Evolutionary conservation across 768 basidiomycete genomes (phyloP), one percentile per base, ranked within the genome.

Genomic region (Cyclocybe aegerita): DNA sequence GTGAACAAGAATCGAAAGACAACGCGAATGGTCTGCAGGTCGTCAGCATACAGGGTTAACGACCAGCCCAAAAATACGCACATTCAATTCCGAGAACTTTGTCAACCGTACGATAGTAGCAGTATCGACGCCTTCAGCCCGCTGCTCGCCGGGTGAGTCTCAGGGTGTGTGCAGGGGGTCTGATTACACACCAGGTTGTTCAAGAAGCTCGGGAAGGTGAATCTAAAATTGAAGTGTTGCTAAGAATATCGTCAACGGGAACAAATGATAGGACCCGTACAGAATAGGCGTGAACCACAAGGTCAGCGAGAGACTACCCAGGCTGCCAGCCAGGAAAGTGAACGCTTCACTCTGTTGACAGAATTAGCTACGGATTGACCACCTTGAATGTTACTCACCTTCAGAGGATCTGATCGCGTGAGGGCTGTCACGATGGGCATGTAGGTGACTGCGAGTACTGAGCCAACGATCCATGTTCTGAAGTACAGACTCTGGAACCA

Each of bases 61-160:
- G 11, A 17, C 32, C 4, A 31, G 50, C 15, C 8, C 39, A 29
- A 9, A 10, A 15, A 23, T 5, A 68, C 88, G 33, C 55, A 92
- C 90, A 57, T 93, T 93, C 36, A 92, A 68, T 60, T 93, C 88
- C 36, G 88, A 86, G 61, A 89, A 93, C 55, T 85, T 91, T 33
- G 85, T 85, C 43, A 93, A 68, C 15, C 89, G 82, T 15, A 88
- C 76, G 41, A 92, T 74, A 2, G 85, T 89, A 30, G 58, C 71
- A 12, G 58, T 74, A 46, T 92, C 90, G 7, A 89, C 84, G 7
- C 80, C 80, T 61, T 86, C 78, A 11, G 57, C 58, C 60, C 77
- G 78, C 86, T 90, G 32, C 14, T 23, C 23, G 23, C 23, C 23
- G 5, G 35, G 37, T 43, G 46, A 46, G 16, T 44, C 11, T 46